Conservation (phyloP, 179 eudicot species). For the Silene vulgaris region DNA sequence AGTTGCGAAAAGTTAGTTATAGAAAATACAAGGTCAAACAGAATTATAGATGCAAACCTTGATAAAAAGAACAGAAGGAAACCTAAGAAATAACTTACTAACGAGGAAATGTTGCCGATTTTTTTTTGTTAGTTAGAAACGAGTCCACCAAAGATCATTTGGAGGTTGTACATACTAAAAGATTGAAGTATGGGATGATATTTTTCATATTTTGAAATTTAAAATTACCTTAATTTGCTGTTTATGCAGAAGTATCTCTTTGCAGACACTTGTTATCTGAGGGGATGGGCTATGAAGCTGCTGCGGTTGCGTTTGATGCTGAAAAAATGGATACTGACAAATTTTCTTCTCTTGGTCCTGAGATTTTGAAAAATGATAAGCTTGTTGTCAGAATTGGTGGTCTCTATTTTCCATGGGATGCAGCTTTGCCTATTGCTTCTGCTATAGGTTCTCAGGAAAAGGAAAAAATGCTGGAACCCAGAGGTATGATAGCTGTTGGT, state of each 20-base stretch:
- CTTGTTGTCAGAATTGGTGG: constrained; percentile 48
- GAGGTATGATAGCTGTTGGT: constrained; percentile 39
- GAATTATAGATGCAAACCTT: not conserved
- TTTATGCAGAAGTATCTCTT: constrained; percentile 46
- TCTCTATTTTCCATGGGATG: constrained; percentile 48
- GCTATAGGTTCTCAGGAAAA: constrained; percentile 32
- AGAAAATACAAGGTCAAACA: not conserved
- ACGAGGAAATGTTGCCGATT: not conserved
- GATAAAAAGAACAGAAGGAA: constrained; percentile 1
- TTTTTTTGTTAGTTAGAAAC: not conserved
- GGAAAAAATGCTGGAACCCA: constrained; percentile 35
- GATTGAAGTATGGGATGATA: constrained; percentile 2
- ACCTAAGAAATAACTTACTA: not conserved
- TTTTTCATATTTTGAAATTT: not conserved
- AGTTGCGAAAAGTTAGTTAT: not conserved
- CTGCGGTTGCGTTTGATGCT: constrained; percentile 38
- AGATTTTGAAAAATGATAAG: constrained; percentile 32
- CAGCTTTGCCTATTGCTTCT: constrained; percentile 41
- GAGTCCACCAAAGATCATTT: constrained; percentile 9
- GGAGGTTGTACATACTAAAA: not conserved
- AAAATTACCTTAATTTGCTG: constrained; percentile 10
- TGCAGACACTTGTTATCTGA: constrained; percentile 42
- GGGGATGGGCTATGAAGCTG: constrained; percentile 58
- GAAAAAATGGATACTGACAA: constrained; percentile 34
- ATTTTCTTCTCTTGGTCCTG: constrained; percentile 30